Evolutionary conservation across 805 yeast species (phyloP).

Genomic region (Diddensiella transvaalensis): DNA sequence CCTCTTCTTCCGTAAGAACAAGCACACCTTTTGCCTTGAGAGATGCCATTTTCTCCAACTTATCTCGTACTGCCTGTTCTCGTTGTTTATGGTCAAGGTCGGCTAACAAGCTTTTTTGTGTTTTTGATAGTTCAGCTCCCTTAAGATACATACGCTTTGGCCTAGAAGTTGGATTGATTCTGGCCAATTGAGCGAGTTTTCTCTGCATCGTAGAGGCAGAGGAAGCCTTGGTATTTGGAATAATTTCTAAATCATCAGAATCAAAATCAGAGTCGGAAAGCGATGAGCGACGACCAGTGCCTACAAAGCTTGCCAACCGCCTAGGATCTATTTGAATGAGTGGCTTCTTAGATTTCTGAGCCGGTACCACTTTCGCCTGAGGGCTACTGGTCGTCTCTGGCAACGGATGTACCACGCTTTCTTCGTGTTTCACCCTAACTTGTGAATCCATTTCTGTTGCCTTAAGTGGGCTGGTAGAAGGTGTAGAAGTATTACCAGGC

Average conservation of each 20-base stretch:
- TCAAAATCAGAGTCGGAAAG: conserved; percentile 9
- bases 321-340: conserved; percentile 4
- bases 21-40: conserved; percentile 21
- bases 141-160: neutral
- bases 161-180: conserved; percentile 1
- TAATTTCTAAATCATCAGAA: conserved; percentile 23
- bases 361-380: too few relatives aligned
- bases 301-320: conserved; percentile 17
- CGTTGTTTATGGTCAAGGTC: conserved; percentile 18
- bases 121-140: neutral
- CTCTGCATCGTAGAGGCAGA: conserved; percentile 8
- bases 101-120: conserved; percentile 6
- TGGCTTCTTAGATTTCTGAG: neutral
- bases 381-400: too few relatives aligned
- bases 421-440: neutral
- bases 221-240: conserved; percentile 19
- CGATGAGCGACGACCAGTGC: neutral
- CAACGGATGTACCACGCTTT: neutral
- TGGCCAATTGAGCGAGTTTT: conserved; percentile 16
- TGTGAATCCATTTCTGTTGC: neutral
- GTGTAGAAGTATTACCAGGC: conserved; percentile 5
- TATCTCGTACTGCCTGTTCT: conserved; percentile 19
- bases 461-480: conserved; percentile 18
- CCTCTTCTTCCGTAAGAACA: conserved; percentile 19
- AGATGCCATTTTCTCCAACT: conserved; percentile 17